Base-by-base conservation (phyloP, 768 basidiomycete genomes). In the Dentipellis fragilis region DNA sequence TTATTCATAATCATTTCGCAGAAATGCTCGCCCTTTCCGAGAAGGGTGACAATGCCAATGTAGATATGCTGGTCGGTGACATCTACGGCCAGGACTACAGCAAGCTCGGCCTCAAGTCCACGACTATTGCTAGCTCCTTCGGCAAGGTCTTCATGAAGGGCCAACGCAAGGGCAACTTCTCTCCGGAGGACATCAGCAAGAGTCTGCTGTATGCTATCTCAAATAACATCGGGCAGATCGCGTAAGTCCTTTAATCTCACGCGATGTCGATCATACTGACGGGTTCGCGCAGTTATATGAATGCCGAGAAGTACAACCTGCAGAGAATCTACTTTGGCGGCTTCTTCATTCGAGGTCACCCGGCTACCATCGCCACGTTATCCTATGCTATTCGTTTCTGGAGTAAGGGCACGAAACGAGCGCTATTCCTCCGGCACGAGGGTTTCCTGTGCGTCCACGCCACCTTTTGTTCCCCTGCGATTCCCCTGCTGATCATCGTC, bases 381-480 rank as follows among this genome's bases (percentile, higher is more conserved):
- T 98, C 96, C 19, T 99, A 99, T 71, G 96, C 96, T 19, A 98
- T 99, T 70, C 85, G 96, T 16, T 99, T 98, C 74, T 99, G 96
- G 96, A 94, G 92, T 64, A 95, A 94, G 68, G 96, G 96, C 0
- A 94, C 85, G 35, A 98, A 97, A 71, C 83, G 92, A 40, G 96
- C 96, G 42, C 75, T 97, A 61, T 99, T 99, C 76, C 76, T 99
- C 59, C 83, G 96, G 58, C 96, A 99, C 64, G 96, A 99, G 73
- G 96, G 95, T 3, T 98, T 97, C 76, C 71, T 97, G 89, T 94
- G 70, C 73, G 89, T 83, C 46, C 23, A 19, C 19, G 42, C 16
- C 42, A 16, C 1, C 51, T 52, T 46, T 40, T 58, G 46, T 52
- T 62, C 58, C 52, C 47, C 49, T n/a, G 51, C 55, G 36, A 16